These are phyloP conservation scores for Aspergillus novoparasiticus DNA, from an alignment of 2,329 filamentous ascomycete species.

Conservation along the genomic window DNA sequence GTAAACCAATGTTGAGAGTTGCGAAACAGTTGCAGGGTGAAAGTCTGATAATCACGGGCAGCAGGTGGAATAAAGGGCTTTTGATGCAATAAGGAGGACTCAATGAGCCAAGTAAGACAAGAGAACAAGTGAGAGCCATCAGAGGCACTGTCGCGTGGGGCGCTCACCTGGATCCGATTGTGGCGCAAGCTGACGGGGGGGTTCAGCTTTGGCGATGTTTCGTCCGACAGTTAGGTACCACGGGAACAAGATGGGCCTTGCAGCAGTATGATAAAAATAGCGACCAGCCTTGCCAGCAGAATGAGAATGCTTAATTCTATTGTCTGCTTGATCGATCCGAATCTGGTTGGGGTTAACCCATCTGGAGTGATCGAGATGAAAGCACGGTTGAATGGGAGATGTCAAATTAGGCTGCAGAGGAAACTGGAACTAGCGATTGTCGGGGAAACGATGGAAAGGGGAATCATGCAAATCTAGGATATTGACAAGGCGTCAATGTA, in stretches of 20 bases:
- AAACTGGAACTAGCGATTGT: slow-evolving; percentile 14
- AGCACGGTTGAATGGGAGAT: slow-evolving; percentile 18
- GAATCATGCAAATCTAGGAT: slow-evolving; percentile 16
- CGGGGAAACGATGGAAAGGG: slow-evolving; percentile 12
- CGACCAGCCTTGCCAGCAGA: slow-evolving; percentile 24
- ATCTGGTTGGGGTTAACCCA: slow-evolving; percentile 18
- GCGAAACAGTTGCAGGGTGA: neutral
- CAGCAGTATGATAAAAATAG: slow-evolving; percentile 29
- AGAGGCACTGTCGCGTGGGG: slow-evolving; percentile 37
- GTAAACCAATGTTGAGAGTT: slow-evolving; percentile 13
- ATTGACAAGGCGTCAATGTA: slow-evolving; percentile 15
- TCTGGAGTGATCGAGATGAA: slow-evolving; percentile 21
- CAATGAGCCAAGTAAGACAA: slow-evolving; percentile 9
- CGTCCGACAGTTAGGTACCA: slow-evolving; percentile 19
- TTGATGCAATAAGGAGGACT: slow-evolving; percentile 10
- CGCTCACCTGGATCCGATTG: slow-evolving; percentile 44
- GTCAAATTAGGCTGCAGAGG: slow-evolving; percentile 22
- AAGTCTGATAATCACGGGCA: neutral
- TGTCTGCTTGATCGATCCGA: slow-evolving; percentile 9
- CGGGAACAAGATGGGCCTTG: slow-evolving; percentile 21
- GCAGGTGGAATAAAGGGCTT: slow-evolving; percentile 8
- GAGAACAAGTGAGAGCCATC: slow-evolving; percentile 9
- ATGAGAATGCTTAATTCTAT: slow-evolving; percentile 13
- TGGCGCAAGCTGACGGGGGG: slow-evolving; percentile 48
- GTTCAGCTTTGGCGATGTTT: slow-evolving; percentile 38